Evolutionary conservation across 306 rosid genomes (phyloP).

Genomic region (Luffa aegyptiaca): DNA sequence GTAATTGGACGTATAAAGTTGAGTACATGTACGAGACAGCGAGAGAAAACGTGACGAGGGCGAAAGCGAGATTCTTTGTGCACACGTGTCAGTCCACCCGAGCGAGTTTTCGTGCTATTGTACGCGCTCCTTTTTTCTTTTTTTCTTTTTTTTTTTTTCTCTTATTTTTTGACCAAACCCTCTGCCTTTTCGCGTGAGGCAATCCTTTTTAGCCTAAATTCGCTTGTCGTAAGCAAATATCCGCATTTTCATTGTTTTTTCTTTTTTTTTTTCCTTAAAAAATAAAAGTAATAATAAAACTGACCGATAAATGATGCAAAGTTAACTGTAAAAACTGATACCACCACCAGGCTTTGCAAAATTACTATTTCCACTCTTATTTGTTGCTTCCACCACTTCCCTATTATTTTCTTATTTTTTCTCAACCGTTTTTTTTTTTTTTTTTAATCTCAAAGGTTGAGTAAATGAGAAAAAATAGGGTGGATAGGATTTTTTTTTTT

Average conservation of each 20-base stretch:
- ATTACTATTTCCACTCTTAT: background rate
- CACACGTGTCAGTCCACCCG: background rate
- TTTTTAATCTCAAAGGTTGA: background rate
- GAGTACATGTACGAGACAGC: background rate
- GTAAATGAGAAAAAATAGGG: background rate
- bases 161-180: background rate
- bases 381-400: background rate
- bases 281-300: background rate
- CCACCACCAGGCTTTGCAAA: background rate
- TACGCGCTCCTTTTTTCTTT: background rate
- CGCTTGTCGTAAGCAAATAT: background rate
- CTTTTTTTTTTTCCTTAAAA: background rate
- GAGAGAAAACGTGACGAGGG: background rate
- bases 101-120: background rate
- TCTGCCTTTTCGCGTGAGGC: background rate
- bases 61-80: background rate
- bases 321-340: slow-evolving; percentile 3
- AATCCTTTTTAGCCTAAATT: background rate
- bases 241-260: background rate
- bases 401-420: background rate
- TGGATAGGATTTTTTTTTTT: background rate
- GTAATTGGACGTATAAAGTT: background rate
- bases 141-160: no score
- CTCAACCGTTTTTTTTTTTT: background rate
- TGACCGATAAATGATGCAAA: background rate